A percentile compares a stretch with the other conserved stretches of the same genome.
Evolutionary conservation across 345 rosid genomes (phyloP).

Genomic region (Odontarrhena argentea): DNA sequence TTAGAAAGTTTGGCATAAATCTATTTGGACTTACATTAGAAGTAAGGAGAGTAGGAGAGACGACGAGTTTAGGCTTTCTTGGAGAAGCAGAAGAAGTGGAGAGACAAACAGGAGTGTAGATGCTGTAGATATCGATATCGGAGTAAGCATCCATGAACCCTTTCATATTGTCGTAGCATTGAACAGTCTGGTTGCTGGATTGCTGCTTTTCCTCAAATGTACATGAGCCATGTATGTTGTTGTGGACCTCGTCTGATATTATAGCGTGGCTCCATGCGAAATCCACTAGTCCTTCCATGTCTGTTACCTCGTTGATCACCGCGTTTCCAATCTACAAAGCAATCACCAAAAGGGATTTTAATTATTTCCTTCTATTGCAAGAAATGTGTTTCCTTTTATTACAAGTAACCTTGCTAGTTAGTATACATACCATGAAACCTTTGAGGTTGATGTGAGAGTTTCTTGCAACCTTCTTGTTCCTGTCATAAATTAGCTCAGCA

Average conservation of each 20-base stretch:
- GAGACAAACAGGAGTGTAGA: constrained; percentile 64
- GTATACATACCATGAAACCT: constrained; percentile 64
- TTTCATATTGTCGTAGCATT: constrained; percentile 35
- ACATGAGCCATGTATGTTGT: constrained; percentile 48
- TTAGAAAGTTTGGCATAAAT: neutral
- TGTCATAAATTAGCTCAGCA: constrained; percentile 60
- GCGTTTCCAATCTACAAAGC: constrained; percentile 72
- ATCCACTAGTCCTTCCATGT: constrained; percentile 58
- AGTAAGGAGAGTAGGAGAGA: constrained; percentile 46
- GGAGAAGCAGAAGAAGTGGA: constrained; percentile 31
- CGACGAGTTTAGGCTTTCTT: constrained; percentile 38
- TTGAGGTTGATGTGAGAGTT: constrained; percentile 61
- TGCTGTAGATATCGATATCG: constrained; percentile 67
- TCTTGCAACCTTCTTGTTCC: constrained; percentile 46
- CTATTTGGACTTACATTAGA: constrained; percentile 23
- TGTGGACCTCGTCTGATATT: constrained; percentile 65
- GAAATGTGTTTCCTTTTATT: neutral
- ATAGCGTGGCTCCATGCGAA: constrained; percentile 79
- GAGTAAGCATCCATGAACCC: constrained; percentile 50
- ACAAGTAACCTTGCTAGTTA: neutral
- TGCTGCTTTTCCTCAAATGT: constrained; percentile 37
- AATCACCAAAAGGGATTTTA: neutral
- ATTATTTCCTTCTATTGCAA: constrained; percentile 8
- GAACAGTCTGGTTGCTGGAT: constrained; percentile 6
- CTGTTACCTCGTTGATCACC: constrained; percentile 60